phyloP scores from a whole-genome alignment of 495 filamentous ascomycete genomes.

The Recurvomyces mirabilis region DNA sequence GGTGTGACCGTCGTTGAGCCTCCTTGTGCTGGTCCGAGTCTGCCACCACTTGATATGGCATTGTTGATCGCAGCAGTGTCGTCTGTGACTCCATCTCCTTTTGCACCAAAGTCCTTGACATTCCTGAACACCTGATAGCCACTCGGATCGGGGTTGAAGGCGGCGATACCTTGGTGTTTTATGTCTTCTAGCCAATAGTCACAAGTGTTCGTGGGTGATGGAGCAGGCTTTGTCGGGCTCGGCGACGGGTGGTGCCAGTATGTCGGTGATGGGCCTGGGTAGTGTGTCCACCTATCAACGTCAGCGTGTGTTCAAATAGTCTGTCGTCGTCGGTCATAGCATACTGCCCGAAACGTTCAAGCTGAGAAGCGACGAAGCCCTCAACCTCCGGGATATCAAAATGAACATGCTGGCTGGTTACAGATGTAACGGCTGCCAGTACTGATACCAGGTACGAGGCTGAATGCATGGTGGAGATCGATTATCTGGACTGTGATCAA shows the following conservation, averaged over 20 bases:
- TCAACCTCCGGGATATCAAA: constrained; percentile 14
- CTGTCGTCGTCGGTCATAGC: not conserved
- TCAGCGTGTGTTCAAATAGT: not conserved
- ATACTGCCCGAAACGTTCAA: constrained; percentile 5
- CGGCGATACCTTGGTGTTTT: constrained; percentile 28
- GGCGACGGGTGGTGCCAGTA: constrained; percentile 9
- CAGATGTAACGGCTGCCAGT: constrained; percentile 7
- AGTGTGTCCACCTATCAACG: constrained; percentile 5
- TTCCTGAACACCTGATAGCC: constrained; percentile 47
- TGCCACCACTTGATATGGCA: constrained; percentile 25
- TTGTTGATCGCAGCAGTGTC: constrained; percentile 43
- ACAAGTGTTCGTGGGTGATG: constrained; percentile 5
- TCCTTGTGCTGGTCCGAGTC: constrained; percentile 27
- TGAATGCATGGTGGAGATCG: constrained; percentile 6
- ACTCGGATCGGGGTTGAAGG: constrained; percentile 24
- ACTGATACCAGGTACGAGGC: not conserved
- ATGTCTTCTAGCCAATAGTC: constrained; percentile 28
- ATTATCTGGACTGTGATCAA: not conserved
- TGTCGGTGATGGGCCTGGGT: constrained; percentile 11
- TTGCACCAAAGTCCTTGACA: constrained; percentile 42
- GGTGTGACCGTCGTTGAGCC: constrained; percentile 36
- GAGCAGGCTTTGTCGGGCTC: constrained; percentile 3
- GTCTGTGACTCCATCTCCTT: constrained; percentile 39
- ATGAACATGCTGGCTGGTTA: constrained; percentile 13
- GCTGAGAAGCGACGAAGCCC: constrained; percentile 3